Conservation (phyloP, 768 basidiomycete species). For the Tulasnella sp. region DNA sequence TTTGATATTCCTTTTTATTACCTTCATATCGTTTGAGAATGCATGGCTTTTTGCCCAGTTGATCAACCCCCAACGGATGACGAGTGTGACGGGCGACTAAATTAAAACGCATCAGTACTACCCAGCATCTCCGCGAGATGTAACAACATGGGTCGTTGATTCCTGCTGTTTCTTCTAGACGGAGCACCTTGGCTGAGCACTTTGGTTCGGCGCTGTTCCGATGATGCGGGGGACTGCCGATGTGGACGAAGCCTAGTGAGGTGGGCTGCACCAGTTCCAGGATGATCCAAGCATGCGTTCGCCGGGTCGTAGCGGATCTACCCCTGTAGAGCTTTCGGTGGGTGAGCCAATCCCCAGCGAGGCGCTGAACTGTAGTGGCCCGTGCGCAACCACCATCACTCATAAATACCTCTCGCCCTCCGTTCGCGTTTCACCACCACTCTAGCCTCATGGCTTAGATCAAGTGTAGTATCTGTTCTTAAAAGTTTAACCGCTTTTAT, state of each 20-base stretch:
- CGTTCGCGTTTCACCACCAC: conserved; percentile 57
- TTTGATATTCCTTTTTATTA: neutral
- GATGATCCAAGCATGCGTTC: neutral
- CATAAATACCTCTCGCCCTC: neutral
- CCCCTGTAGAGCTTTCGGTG: neutral
- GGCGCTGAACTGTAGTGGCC: neutral
- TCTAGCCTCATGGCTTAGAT: conserved; percentile 95
- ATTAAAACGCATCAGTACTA: neutral
- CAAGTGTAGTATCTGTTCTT: conserved; percentile 98
- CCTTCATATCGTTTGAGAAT: conserved; percentile 13
- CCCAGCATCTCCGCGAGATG: neutral
- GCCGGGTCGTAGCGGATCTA: neutral
- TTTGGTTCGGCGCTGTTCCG: neutral
- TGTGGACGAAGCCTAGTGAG: too few species aligned
- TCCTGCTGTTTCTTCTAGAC: too few species aligned
- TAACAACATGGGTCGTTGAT: neutral
- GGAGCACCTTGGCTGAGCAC: too few species aligned
- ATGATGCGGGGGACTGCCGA: neutral
- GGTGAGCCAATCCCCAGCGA: neutral
- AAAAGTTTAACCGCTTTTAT: conserved; percentile 55
- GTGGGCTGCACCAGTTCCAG: neutral
- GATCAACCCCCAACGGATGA: neutral
- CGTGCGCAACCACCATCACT: neutral
- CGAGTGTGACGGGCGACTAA: neutral
- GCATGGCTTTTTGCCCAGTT: neutral